Conservation (phyloP, 345 rosid species). For the Citrus inodora region DNA sequence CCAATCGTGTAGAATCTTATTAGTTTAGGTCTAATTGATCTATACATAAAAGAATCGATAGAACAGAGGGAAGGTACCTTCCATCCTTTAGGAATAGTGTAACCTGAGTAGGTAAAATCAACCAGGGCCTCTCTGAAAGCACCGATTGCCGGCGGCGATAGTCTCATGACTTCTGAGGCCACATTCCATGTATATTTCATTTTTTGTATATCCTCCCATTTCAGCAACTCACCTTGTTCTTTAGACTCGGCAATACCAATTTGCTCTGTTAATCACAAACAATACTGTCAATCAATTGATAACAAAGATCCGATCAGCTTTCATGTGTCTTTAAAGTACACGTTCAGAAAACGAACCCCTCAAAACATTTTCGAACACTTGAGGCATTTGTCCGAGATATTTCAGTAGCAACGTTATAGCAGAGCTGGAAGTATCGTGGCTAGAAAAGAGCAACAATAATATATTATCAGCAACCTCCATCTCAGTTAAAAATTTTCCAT, state of each 20-base stretch:
- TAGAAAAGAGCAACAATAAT: conserved; percentile 8
- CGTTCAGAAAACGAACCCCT: neutral
- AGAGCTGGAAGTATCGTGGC: conserved; percentile 9
- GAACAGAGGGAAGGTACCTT: neutral
- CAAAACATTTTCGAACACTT: neutral
- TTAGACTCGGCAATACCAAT: conserved; percentile 3
- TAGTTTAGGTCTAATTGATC: no score
- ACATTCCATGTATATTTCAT: conserved; percentile 4
- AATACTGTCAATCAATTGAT: neutral
- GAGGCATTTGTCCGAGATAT: conserved; percentile 12
- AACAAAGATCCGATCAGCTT: no score
- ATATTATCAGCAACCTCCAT: conserved; percentile 13
- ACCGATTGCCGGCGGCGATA: neutral
- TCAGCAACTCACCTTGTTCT: conserved; percentile 4
- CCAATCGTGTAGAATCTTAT: no score
- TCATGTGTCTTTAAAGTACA: no score
- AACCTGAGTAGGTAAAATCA: neutral
- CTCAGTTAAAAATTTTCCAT: conserved; percentile 13
- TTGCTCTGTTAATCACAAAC: neutral
- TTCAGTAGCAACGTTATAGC: conserved; percentile 1
- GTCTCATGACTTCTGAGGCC: conserved; percentile 4
- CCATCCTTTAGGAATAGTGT: conserved; percentile 10
- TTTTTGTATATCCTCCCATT: conserved; percentile 8
- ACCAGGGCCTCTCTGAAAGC: conserved; percentile 7
- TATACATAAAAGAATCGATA: no score